Conservation (phyloP, 2,329 filamentous ascomycete genomes). For the Colletotrichum euphorbiae region DNA sequence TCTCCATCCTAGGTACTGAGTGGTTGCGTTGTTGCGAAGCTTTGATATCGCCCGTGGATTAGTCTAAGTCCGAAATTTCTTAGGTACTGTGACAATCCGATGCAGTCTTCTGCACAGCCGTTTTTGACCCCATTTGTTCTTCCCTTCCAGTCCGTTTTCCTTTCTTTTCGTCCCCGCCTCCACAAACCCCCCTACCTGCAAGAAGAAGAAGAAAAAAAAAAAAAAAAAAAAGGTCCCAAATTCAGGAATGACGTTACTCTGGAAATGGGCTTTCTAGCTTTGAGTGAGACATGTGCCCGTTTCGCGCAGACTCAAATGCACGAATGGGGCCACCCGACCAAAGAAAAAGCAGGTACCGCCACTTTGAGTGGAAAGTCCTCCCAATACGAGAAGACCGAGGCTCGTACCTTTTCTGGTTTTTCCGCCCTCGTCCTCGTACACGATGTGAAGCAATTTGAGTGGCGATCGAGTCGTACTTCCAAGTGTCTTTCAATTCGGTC, state of each 20-base stretch:
- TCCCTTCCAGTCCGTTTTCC: not conserved
- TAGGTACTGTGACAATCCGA: not conserved
- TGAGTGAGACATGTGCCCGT: conserved; percentile 34
- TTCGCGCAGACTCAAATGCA: conserved; percentile 15
- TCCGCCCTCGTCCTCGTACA: not conserved
- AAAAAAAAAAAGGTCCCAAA: conserved; percentile 14
- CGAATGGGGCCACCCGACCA: conserved; percentile 17
- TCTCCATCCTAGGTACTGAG: not conserved
- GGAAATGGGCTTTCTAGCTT: conserved; percentile 13
- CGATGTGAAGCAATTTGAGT: not conserved
- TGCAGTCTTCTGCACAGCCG: conserved; percentile 14
- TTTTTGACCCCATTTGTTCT: not conserved
- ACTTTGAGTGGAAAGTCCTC: not conserved
- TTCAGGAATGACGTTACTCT: conserved; percentile 23
- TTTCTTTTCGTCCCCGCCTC: not conserved
- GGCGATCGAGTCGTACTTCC: no score
- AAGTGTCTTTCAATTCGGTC: not conserved
- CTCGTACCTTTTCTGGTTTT: not conserved
- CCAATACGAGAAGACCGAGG: not conserved
- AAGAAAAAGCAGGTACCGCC: not conserved
- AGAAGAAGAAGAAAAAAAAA: no score
- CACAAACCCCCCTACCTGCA: conserved; percentile 11
- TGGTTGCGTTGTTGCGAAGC: not conserved
- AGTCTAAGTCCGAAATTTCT: not conserved
- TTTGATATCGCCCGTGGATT: not conserved